Conservation (phyloP, 2,329 filamentous ascomycete species). For the Diaporthe eres region DNA sequence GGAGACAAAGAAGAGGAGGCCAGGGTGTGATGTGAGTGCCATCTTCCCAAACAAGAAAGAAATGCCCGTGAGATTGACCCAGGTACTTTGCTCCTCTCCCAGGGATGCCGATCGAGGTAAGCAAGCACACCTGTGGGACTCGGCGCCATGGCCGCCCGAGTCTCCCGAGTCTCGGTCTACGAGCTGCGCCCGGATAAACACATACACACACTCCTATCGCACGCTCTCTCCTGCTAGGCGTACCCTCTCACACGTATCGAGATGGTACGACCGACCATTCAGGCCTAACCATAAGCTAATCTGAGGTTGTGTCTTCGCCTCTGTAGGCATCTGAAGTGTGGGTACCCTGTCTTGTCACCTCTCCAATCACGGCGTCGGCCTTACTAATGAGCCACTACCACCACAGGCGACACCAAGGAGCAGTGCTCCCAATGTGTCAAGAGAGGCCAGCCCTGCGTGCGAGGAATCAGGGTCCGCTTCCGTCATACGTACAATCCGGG, state of each 20-base stretch:
- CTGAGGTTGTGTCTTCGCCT: neutral
- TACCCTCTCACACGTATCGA: slow-evolving; percentile 4
- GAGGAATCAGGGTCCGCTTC: slow-evolving; percentile 37
- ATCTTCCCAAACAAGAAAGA: slow-evolving; percentile 9
- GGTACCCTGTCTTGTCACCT: slow-evolving; percentile 9
- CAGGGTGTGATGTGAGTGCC: slow-evolving; percentile 16
- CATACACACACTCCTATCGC: neutral
- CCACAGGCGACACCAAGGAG: slow-evolving; percentile 25
- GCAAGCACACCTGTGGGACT: slow-evolving; percentile 2
- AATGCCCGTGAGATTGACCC: slow-evolving; percentile 16
- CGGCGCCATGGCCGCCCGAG: neutral
- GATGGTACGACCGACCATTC: neutral
- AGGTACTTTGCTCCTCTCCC: neutral
- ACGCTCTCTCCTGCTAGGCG: neutral
- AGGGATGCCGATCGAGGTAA: slow-evolving; percentile 29
- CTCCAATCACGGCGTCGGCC: neutral
- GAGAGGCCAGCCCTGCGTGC: slow-evolving; percentile 36
- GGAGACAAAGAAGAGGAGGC: slow-evolving; percentile 28
- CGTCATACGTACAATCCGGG: slow-evolving; percentile 37
- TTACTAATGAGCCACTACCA: slow-evolving; percentile 4
- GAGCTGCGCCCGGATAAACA: neutral
- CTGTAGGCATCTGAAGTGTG: slow-evolving; percentile 22
- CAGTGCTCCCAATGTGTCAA: slow-evolving; percentile 38
- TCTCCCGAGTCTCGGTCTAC: neutral
- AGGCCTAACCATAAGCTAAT: neutral